Base-by-base conservation (phyloP, 2,329 filamentous ascomycete genomes). In the Berkeleyomyces basicola region DNA sequence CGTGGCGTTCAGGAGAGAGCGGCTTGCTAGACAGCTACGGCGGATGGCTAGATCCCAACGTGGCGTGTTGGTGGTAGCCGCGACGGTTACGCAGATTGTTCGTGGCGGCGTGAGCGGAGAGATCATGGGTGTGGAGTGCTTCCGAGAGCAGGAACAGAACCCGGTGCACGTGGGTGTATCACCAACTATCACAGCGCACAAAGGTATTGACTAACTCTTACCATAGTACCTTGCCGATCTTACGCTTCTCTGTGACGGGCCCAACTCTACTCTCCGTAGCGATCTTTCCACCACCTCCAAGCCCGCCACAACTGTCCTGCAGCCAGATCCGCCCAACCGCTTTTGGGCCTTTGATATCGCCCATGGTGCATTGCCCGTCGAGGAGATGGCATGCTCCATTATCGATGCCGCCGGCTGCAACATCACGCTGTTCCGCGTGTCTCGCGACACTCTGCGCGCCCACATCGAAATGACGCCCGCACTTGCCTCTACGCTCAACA, bases 381-480 rank as follows among this genome's bases (percentile, higher is more conserved):
- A 64, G 53, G 63, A 64, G 55, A 61, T 64, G 47, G 63, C 39
- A 57, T 71, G 70, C 16, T 68, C 69, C 61, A 71, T 63, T 44
- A 70, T 68, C 0, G 69, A 69, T 63, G 70, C 69, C 10, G 70
- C 67, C n/a, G 70, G 68, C 7, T 68, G 66, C 33, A 68, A 67
- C 9, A 65, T 66, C 1, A 69, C 70, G 1, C 61, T 67, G 6
- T 67, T 65, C 36, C 66, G 68, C 14, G 70, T 70, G 59, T 70
- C 69, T 0, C 69, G 66, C 2, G 68, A 69, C 62, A 69, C 67
- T 6, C 69, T 69, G 16, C 71, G 66, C n/a, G 70, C 67, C 14
- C 71, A 65, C 53, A 63, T 68, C 59, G 68, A 69, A 4, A 61
- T 65, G 4, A 63, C 64, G 23, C 53, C 65, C 3, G 63, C 36